Evolutionary conservation across 139 green algal genomes (phyloP).

Genomic region (Picochlorum costavermella): DNA sequence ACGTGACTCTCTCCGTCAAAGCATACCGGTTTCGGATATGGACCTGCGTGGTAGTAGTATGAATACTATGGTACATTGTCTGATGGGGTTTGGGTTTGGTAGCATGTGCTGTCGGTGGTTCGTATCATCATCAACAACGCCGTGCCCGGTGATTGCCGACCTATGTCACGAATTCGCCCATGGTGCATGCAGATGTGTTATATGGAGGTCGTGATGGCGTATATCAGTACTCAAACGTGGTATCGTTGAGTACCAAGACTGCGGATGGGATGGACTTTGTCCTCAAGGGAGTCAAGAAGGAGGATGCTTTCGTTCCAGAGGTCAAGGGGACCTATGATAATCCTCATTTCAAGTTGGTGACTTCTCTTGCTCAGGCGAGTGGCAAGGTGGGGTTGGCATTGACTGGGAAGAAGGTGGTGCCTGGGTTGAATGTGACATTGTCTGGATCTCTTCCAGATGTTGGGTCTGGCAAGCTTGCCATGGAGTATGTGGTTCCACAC

Average conservation of each 20-base stretch:
- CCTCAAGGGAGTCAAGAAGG: slow-evolving; percentile 21
- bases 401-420: slow-evolving; percentile 26
- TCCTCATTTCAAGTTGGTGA: slow-evolving; percentile 24
- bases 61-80: too few relatives aligned
- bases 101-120: too few relatives aligned
- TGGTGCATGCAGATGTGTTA: slow-evolving; percentile 36
- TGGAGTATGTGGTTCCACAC: slow-evolving; percentile 40
- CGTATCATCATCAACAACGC: too few relatives aligned
- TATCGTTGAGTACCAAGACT: slow-evolving; percentile 35
- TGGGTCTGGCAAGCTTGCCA: slow-evolving; percentile 24
- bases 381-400: slow-evolving; percentile 30
- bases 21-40: too few relatives aligned
- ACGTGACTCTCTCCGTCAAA: background rate
- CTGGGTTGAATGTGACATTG: slow-evolving; percentile 30
- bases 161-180: too few relatives aligned
- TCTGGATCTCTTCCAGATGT: slow-evolving; percentile 34
- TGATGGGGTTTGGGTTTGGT: too few relatives aligned
- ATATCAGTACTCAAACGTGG: slow-evolving; percentile 37
- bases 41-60: too few relatives aligned
- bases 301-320: slow-evolving; percentile 23
- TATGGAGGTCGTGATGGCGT: slow-evolving; percentile 33
- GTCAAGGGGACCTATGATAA: slow-evolving; percentile 38
- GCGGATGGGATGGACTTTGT: slow-evolving; percentile 48
- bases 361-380: slow-evolving; percentile 21
- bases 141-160: too few relatives aligned